Evolutionary conservation across 2,329 filamentous ascomycete species (phyloP).

Genomic region (Davidsoniella neocaledoniae): DNA sequence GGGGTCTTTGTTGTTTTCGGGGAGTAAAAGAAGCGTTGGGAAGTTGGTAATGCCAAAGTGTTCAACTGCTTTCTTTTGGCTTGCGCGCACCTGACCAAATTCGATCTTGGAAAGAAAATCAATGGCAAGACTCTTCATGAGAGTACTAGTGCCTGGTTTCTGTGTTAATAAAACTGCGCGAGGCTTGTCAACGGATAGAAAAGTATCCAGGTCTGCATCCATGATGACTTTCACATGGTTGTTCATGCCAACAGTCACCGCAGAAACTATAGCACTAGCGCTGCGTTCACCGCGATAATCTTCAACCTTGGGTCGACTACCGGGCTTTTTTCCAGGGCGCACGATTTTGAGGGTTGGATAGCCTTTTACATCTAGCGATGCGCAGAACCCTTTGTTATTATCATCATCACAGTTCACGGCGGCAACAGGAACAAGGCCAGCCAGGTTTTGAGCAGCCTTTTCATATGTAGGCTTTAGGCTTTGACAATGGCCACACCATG

Average conservation of each 20-base stretch:
- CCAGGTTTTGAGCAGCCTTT: slow-evolving; percentile 74
- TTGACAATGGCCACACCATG: slow-evolving; percentile 95
- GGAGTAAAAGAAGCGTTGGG: slow-evolving; percentile 66
- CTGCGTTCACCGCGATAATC: slow-evolving; percentile 76
- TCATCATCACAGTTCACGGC: slow-evolving; percentile 94
- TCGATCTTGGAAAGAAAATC: slow-evolving; percentile 71
- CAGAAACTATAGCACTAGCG: slow-evolving; percentile 76
- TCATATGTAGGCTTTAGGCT: slow-evolving; percentile 93
- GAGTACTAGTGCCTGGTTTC: slow-evolving; percentile 72
- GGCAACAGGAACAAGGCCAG: slow-evolving; percentile 86
- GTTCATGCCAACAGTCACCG: slow-evolving; percentile 72
- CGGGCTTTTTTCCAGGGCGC: slow-evolving; percentile 60
- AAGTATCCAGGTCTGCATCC: slow-evolving; percentile 62
- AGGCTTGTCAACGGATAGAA: slow-evolving; percentile 46
- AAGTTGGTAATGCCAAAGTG: slow-evolving; percentile 63
- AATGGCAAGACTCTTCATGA: slow-evolving; percentile 72
- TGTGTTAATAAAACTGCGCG: slow-evolving; percentile 89
- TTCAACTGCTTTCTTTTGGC: slow-evolving; percentile 40
- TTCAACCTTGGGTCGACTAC: slow-evolving; percentile 56
- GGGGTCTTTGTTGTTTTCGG: slow-evolving; percentile 49
- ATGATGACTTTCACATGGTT: slow-evolving; percentile 74
- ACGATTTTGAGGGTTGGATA: slow-evolving; percentile 96
- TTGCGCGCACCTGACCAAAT: slow-evolving; percentile 57
- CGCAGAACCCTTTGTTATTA: slow-evolving; percentile 74
- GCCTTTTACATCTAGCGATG: slow-evolving; percentile 71